Conservation (phyloP, 192 early-diverging fungal species). For the Coemansia sp. region DNA sequence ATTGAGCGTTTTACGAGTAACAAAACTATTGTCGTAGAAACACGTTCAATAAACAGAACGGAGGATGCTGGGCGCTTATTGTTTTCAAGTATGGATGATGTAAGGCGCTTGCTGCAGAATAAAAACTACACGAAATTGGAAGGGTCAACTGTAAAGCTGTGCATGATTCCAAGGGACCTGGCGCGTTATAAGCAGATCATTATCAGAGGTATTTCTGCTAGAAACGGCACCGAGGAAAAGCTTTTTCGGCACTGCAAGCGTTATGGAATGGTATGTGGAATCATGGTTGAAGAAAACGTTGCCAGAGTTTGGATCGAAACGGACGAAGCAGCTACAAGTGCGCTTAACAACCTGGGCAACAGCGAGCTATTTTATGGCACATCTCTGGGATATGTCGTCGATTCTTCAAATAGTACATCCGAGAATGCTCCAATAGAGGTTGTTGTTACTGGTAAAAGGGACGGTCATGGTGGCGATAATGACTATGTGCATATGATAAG, state of each 20-base stretch:
- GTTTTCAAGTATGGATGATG: conserved; percentile 10
- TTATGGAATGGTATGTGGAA: conserved; percentile 24
- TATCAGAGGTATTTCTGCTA: background rate
- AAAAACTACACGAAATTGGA: conserved; percentile 18
- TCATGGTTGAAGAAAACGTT: background rate
- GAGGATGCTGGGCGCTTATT: conserved; percentile 12
- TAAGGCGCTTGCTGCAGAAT: conserved; percentile 8
- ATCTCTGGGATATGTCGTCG: conserved; percentile 7
- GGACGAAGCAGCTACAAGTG: conserved; percentile 2
- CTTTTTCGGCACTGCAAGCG: conserved; percentile 18
- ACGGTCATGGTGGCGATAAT: background rate
- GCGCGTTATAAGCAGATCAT: conserved; percentile 10
- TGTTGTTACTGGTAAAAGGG: conserved; percentile 13
- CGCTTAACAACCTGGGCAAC: background rate
- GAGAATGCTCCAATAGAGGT: conserved; percentile 4
- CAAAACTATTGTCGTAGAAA: conserved; percentile 9
- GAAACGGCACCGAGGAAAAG: conserved; percentile 2
- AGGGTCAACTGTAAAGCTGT: conserved; percentile 13
- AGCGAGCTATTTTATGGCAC: conserved; percentile 7
- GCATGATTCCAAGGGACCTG: conserved; percentile 15
- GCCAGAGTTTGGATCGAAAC: conserved; percentile 25
- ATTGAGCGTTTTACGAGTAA: conserved; percentile 2
- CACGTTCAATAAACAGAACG: background rate
- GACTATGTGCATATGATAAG: background rate
- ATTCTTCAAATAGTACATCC: background rate